phyloP scores from a whole-genome alignment of 2,329 filamentous ascomycete genomes.

The Trichoderma polysporum region DNA sequence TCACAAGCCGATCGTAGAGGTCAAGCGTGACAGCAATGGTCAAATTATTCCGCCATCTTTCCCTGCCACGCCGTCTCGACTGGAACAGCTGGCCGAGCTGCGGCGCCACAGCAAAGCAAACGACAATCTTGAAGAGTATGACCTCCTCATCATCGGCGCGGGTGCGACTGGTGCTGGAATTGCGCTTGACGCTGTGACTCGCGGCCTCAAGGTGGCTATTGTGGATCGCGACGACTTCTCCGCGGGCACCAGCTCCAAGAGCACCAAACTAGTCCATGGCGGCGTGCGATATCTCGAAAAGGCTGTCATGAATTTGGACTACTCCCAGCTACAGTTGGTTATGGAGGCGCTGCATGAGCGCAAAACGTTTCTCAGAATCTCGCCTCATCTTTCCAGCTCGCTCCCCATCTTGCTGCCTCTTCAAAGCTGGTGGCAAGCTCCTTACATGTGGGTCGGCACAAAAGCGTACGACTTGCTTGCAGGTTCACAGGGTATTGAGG shows the following conservation, averaged over 20 bases:
- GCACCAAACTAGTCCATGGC: conserved; percentile 83
- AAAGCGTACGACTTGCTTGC: conserved; percentile 82
- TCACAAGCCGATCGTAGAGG: conserved; percentile 35
- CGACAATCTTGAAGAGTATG: conserved; percentile 60
- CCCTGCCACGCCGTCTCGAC: conserved; percentile 35
- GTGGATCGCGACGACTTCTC: conserved; percentile 84
- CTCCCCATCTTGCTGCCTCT: conserved; percentile 82
- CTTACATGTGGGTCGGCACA: conserved; percentile 68
- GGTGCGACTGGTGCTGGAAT: conserved; percentile 80
- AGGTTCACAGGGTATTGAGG: conserved; percentile 78
- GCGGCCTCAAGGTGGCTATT: conserved; percentile 75
- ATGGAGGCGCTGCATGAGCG: conserved; percentile 79
- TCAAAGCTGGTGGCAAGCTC: conserved; percentile 80
- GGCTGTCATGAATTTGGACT: conserved; percentile 81
- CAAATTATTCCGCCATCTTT: conserved; percentile 42
- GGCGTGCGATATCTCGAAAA: conserved; percentile 85
- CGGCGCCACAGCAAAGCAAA: conserved; percentile 34
- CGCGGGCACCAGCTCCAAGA: conserved; percentile 80
- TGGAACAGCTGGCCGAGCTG: conserved; percentile 43
- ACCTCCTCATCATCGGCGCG: conserved; percentile 75
- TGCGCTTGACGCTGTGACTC: conserved; percentile 75
- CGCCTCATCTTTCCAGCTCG: conserved; percentile 77
- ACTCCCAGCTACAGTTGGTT: conserved; percentile 77
- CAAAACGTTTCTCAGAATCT: conserved; percentile 79
- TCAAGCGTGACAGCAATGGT: conserved; percentile 38